phyloP scores from a whole-genome alignment of 805 yeast genomes.

The Wickerhamomyces chaumierensis region DNA sequence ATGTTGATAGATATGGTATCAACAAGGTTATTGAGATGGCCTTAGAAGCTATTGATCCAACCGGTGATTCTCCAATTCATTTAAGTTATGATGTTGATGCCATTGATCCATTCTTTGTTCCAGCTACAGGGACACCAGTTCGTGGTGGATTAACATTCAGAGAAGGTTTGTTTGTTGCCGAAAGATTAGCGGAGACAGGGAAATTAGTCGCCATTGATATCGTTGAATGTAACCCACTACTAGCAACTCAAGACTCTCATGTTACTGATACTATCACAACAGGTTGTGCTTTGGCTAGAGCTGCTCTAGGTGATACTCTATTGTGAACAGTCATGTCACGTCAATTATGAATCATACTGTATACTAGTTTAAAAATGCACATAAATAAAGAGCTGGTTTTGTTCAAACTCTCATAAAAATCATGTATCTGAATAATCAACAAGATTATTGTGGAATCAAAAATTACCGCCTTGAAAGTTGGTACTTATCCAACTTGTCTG shows the following conservation, averaged over 20 bases:
- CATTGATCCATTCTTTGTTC: slow-evolving; percentile 86
- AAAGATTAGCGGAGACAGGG: slow-evolving; percentile 88
- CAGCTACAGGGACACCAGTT: slow-evolving; percentile 97
- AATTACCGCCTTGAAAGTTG: too few relatives aligned
- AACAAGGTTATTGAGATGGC: slow-evolving; percentile 91
- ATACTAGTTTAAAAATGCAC: too few relatives aligned
- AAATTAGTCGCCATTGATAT: slow-evolving; percentile 78
- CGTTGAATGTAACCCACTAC: slow-evolving; percentile 86
- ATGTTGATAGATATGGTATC: slow-evolving; percentile 88
- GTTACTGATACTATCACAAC: slow-evolving; percentile 78
- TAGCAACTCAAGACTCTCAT: slow-evolving; percentile 69
- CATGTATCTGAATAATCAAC: too few relatives aligned
- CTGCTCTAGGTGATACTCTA: slow-evolving; percentile 92
- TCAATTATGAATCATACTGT: too few relatives aligned
- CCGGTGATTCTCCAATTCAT: slow-evolving; percentile 64
- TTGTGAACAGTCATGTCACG: too few relatives aligned
- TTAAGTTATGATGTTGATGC: slow-evolving; percentile 94
- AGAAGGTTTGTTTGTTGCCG: slow-evolving; percentile 88
- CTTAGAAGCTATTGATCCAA: slow-evolving; percentile 63
- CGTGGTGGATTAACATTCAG: slow-evolving; percentile 91
- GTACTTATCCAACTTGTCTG: too few relatives aligned
- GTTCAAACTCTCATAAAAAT: too few relatives aligned
- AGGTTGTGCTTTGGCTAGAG: slow-evolving; percentile 83
- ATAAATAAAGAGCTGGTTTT: too few relatives aligned
- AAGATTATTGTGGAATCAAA: too few relatives aligned